Base-by-base conservation (phyloP, 73 alveolate genomes). In the Symbiodinium natans region DNA sequence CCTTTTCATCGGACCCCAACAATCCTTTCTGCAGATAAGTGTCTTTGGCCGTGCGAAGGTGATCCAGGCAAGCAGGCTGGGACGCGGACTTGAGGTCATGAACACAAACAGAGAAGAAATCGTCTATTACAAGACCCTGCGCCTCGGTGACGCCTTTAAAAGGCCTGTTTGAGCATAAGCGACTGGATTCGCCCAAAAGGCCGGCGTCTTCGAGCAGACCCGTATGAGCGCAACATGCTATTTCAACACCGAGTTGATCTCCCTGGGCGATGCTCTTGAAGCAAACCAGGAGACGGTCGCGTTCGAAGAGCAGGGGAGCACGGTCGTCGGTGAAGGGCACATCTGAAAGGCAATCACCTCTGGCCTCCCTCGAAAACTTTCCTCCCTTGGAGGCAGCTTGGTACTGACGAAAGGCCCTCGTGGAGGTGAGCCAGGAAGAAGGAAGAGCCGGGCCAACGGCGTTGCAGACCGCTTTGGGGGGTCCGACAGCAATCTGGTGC, bases 191-290 rank as follows among this genome's bases (percentile, higher is more conserved):
- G 15, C 19, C 34, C 0, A 86, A 41, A 0, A 86, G 94, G 6
- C 83, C 83, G 0, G 1, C 63, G 0, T 17, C 41, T 2, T 56
- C 63, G 10, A 86, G 68, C 29, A 86, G 0, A 3, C 31, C 1
- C 21, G 3, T 5, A 31, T 86, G 94, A 0, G 94, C 94, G 0
- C 34, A 1, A 0, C 41, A 33, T 2, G 83, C 94, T 0, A 54
- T 1, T 2, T 86, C 94, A 17, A 54, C 94, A 1, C 94, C 94
- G 6, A 54, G 29, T 11, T 86, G 83, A 34, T 86, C 84, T 0
- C 94, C 94, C 42, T 86, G 94, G 0, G 39, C 52, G 31, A 86
- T 21, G 33, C 83, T 27, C 15, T 27, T n/a, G 68, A 86, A 86
- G 17, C 56, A 86, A 1, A 63, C 77, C 2, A 63, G 77, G 10